Base-by-base conservation (phyloP, 2,329 filamentous ascomycete genomes). In the Stagonosporopsis rhizophila region DNA sequence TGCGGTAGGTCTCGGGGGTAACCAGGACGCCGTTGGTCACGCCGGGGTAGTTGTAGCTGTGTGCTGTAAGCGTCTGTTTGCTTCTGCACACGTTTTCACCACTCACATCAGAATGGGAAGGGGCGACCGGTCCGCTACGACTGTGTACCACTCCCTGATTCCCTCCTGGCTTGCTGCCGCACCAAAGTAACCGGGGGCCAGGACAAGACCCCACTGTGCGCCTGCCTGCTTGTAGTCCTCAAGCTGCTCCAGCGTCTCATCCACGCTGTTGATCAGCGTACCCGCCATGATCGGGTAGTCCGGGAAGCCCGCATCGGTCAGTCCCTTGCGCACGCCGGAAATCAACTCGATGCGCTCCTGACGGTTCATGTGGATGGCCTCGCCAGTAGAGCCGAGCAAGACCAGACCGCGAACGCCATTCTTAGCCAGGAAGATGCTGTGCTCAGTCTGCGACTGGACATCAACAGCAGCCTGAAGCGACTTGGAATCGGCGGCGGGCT, bases 181-280 rank as follows among this genome's bases (percentile, higher is more conserved):
- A 2, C 85, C 86, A 72, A 89, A 89, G 71, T 89, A 89, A 0
- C 86, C 86, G 0, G 86, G 87, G 38, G 84, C 84, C 41, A 89
- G 80, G 32, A 86, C 84, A 56, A 89, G 76, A 20, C 85, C 87
- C 78, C 83, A 88, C 60, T 85, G 81, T 15, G 85, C 82, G 32
- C 86, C 85, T 3, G 85, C 83, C 38, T 82, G 79, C 61, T 81
- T 79, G 44, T 83, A 83, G 51, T 83, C 83, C 39, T 79, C 73
- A 42, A 88, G 78, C 76, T 85, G 80, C 62, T 83, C 80, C 6
- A 88, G 71, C 1, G 84, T 85, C 71, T 87, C 87, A 35, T 86
- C 84, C 20, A 89, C 78, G 49, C 83, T 84, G 69, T 88, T 84
- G 15, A 85, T 83, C 34, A 86, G 79, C 1, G 85, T 87, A 11